Evolutionary conservation across 164 flowering plant genomes (phyloP), one percentile per base, ranked within the genome.

Genomic region (Malania oleifera): DNA sequence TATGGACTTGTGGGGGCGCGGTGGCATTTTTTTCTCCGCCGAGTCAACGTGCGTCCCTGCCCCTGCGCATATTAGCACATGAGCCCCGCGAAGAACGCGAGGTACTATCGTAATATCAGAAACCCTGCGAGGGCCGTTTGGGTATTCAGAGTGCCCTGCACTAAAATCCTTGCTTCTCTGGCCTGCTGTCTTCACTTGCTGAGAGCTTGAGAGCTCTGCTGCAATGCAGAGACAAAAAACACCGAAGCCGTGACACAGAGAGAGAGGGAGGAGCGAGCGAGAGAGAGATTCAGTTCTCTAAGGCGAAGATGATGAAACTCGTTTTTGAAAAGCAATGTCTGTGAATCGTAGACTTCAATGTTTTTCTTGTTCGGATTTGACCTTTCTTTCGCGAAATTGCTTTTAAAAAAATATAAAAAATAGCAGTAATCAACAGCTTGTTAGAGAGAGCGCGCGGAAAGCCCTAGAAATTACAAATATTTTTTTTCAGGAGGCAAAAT

Each of bases 251-350:
- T 54, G 67, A 55, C 4, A 43, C 41, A 56, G 50, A 60, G 58
- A 56, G 46, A 40, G 54, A 56, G 59, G 52, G 44, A 25, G 15
- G 41, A 17, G 22, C 22, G 26, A 23, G 18, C 6, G 38, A 52
- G 53, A 50, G 50, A 13, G 10, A 29, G 23, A 0, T n/a, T n/a
- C 43, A 11, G 38, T 52, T 22, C 18, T 29, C 54, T 17, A 17
- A 18, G n/a, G 2, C 8, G 34, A 52, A 52, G 62, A 66, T 54
- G 60, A 46, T 9, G 65, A 56, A 66, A 28, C 59, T 51, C 46
- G 31, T 63, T 51, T 24, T 18, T 62, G 65, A 67, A 65, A 68
- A 65, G 59, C 70, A 57, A 73, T 64, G 73, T 27, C 61, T 68
- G 59, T 50, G 15, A 13, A 1, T 58, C 40, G 1, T 67, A 13